phyloP scores from a whole-genome alignment of 352 stramenopile genomes.

The Globisporangium paddicum region DNA sequence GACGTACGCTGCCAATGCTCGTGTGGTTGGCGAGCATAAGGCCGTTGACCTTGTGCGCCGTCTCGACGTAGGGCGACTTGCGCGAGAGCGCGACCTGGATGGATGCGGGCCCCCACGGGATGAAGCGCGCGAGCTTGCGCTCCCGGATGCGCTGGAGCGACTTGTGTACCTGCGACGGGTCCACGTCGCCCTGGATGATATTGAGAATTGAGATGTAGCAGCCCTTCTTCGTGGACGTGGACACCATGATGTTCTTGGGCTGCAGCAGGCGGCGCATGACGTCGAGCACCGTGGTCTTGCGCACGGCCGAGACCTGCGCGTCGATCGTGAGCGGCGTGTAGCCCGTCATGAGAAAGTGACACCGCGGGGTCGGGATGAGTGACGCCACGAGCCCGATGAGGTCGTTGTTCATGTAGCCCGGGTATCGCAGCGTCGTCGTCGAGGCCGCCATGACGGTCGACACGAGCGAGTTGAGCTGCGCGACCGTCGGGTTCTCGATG shows the following conservation, averaged over 20 bases:
- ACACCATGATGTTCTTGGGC: conserved; percentile 99
- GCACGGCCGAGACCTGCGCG: conserved; percentile 86
- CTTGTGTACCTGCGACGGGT: conserved; percentile 98
- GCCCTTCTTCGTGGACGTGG: conserved; percentile 92
- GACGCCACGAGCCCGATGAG: conserved; percentile 97
- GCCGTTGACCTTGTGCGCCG: conserved; percentile 95
- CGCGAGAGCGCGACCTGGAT: conserved; percentile 98
- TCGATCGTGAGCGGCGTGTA: conserved; percentile 98
- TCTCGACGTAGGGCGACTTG: conserved; percentile 97
- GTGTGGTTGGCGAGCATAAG: conserved; percentile 99
- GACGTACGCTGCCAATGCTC: conserved; percentile 86
- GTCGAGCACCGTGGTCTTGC: conserved; percentile 99
- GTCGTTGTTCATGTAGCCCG: conserved; percentile 99
- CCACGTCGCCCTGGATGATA: conserved; percentile 99
- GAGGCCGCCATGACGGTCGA: conserved; percentile 99
- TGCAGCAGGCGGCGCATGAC: conserved; percentile 96
- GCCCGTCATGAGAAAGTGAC: conserved; percentile 99
- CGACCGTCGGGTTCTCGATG: conserved; percentile 96
- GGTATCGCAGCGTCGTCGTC: conserved; percentile 96
- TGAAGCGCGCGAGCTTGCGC: conserved; percentile 96
- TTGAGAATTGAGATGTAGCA: conserved; percentile 99
- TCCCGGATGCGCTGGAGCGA: conserved; percentile 98
- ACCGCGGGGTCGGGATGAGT: conserved; percentile 98
- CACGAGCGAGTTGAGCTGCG: conserved; percentile 97
- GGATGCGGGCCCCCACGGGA: conserved; percentile 98